Conservation (phyloP, 164 flowering plant genomes). For the Platanus orientalis region DNA sequence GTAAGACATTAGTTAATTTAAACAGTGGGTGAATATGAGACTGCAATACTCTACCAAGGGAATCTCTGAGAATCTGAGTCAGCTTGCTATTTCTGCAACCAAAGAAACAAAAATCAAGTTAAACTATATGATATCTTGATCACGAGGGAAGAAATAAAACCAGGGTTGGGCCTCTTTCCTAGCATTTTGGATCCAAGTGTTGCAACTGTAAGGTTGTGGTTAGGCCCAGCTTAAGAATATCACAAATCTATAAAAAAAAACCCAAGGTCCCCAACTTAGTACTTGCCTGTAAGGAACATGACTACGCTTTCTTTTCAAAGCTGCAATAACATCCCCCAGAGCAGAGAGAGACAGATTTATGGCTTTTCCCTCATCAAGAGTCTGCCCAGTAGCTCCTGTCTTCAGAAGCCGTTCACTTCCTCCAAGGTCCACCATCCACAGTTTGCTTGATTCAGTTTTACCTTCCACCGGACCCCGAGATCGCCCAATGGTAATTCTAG, state of each 20-base stretch:
- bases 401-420: constrained; percentile 80
- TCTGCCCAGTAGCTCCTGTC: constrained; percentile 81
- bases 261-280: constrained; percentile 2
- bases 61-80: constrained; percentile 78
- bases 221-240: background rate
- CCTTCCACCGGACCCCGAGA: constrained; percentile 29
- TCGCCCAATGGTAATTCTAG: constrained; percentile 57
- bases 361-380: constrained; percentile 79
- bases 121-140: constrained; percentile 3
- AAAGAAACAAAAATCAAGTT: constrained; percentile 10
- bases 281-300: constrained; percentile 82
- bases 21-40: background rate
- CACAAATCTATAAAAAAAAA: background rate
- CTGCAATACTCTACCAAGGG: constrained; percentile 46
- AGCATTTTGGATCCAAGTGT: too few species aligned
- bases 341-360: constrained; percentile 90
- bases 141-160: background rate
- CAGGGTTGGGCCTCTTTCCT: too few species aligned
- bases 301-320: constrained; percentile 58
- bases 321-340: constrained; percentile 79
- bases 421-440: constrained; percentile 95
- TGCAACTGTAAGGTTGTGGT: background rate
- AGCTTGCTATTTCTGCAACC: constrained; percentile 83
- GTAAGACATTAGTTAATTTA: background rate
- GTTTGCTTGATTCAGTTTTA: constrained; percentile 46